Evolutionary conservation across 345 rosid genomes (phyloP), one percentile per base, ranked within the genome.

Genomic region (Sonneratia caseolaris): DNA sequence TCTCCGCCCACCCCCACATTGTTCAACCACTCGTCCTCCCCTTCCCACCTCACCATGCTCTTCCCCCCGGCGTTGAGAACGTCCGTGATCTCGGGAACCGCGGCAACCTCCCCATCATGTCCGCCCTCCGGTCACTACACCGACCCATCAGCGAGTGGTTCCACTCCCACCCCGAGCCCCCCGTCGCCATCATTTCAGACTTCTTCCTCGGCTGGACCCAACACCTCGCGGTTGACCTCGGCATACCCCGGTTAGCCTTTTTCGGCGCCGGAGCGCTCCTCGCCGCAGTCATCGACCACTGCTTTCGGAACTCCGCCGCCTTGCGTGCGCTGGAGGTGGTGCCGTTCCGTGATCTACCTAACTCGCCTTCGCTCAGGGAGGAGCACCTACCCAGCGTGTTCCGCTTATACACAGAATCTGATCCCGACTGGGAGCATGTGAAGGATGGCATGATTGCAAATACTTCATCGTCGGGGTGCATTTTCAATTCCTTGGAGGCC

Each of bases 121-220:
- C 78, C 49, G 79, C 93, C 68, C 84, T 87, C 22, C 38, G 67
- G 64, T 72, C 75, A 56, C 91, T 89, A 37, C 80, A 21, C 47
- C 78, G 82, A 16, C 86, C 89, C 37, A 77, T 89, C 43, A 13
- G 79, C 74, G 24, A 64, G 2, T 89, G 93, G 97, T 88, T 88
- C 71, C 59, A 42, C 15, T 81, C 91, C 73, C 94, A 88, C 48
- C 43, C 64, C 16, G 53, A 80, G 45, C 96, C 94, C 7, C 94
- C 97, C 0, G 69, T 82, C 0, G 92, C 91, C 18, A 74, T 92
- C 73, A 68, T 91, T 70, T 91, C 96, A 6, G 96, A 88, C 65
- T 87, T 86, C 84, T 91, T 91, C 77, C 84, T 87, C 14, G 96
- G 93, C 14, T 91, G 90, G 93, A 89, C 93, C n/a, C 18, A 47